These are phyloP conservation scores for Aspergillus asperescens DNA, from an alignment of 495 filamentous ascomycete species.

Conservation along the genomic window DNA sequence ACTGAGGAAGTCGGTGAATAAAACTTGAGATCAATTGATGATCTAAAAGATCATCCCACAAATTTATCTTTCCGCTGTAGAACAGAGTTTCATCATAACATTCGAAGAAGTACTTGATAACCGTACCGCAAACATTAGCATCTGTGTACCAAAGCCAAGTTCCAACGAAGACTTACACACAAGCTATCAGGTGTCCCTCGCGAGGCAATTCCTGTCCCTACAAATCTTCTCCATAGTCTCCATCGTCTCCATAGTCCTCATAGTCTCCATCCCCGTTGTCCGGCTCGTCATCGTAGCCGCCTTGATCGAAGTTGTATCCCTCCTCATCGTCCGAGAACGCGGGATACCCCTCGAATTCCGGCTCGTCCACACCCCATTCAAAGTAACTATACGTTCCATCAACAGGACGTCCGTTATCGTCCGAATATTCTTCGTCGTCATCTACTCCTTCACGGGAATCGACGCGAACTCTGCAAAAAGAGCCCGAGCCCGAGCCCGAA, in stretches of 20 bases:
- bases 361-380: conserved; percentile 1
- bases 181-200: neutral
- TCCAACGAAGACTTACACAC: neutral
- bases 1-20: no score
- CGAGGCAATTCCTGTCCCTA: neutral
- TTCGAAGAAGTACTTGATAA: neutral
- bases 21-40: no score
- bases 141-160: neutral
- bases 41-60: no score
- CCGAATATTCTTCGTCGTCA: neutral
- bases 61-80: no score
- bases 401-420: neutral
- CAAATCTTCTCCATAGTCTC: neutral
- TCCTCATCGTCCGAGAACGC: neutral
- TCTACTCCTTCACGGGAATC: neutral
- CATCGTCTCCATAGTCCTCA: neutral
- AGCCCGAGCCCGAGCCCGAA: neutral
- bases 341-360: conserved; percentile 1
- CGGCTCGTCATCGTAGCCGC: neutral
- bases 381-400: neutral
- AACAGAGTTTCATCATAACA: no score
- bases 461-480: neutral
- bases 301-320: neutral
- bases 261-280: neutral
- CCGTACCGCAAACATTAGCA: neutral